phyloP scores from a whole-genome alignment of 1,284 basidiomycete genomes.

The Tylopilus orsonianus region DNA sequence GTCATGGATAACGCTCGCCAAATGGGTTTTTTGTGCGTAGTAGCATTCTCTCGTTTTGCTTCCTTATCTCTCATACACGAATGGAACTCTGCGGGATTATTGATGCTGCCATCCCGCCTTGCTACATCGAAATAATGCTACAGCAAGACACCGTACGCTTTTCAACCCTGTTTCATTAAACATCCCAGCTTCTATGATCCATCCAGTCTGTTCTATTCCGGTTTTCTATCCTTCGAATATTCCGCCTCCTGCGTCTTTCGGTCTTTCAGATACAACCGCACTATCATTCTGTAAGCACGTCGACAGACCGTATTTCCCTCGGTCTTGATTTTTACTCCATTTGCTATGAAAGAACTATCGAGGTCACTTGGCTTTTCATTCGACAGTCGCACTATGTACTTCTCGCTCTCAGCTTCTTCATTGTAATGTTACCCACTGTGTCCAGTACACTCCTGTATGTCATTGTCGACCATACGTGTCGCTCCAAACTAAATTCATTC shows the following conservation, averaged over 20 bases:
- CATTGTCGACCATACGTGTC: background rate
- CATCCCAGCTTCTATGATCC: background rate
- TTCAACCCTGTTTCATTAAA: background rate
- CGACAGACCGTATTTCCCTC: background rate
- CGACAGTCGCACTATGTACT: slow-evolving; percentile 83
- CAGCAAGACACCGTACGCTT: slow-evolving; percentile 77
- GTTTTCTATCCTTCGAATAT: slow-evolving; percentile 83
- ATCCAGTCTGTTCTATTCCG: slow-evolving; percentile 77
- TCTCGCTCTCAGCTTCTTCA: slow-evolving; percentile 84
- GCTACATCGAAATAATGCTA: slow-evolving; percentile 82
- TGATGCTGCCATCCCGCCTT: slow-evolving; percentile 82
- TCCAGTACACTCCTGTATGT: slow-evolving; percentile 82
- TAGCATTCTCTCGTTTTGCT: background rate
- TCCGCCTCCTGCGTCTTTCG: slow-evolving; percentile 84
- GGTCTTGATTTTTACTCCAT: background rate
- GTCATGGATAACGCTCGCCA: slow-evolving; percentile 56
- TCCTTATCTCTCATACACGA: slow-evolving; percentile 10
- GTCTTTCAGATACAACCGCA: slow-evolving; percentile 82
- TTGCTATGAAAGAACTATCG: slow-evolving; percentile 64
- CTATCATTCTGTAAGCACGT: slow-evolving; percentile 67
- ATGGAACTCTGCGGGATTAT: slow-evolving; percentile 83
- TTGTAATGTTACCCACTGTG: slow-evolving; percentile 81
- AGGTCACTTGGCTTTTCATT: slow-evolving; percentile 91
- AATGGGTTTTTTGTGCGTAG: slow-evolving; percentile 68
- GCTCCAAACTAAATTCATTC: background rate